Evolutionary conservation across 1,284 basidiomycete genomes (phyloP), one percentile per base, ranked within the genome.

Genomic region (Ceratobasidium papillatum): DNA sequence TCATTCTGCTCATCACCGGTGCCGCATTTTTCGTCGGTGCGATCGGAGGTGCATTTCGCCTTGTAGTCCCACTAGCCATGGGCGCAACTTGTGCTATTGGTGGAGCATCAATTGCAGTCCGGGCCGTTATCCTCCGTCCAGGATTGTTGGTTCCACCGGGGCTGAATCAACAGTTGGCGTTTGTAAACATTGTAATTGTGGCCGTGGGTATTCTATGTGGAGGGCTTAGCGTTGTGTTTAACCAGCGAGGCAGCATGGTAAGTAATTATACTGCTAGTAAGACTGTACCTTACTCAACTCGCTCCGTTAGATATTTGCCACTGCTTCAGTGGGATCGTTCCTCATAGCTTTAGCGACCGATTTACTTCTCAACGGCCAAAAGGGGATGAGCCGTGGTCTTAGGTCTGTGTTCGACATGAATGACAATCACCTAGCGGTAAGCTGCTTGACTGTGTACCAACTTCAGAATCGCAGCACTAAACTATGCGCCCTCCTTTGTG

Each of bases 351-450:
- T 72, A 19, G n/a, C 69, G 30, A 22, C 49, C 25, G 69, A 72
- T 30, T 27, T 72, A 25, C 58, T 72, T 30, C 25, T 62, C 19
- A 72, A 72, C 45, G 69, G 69, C 43, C 69, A 72, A 45, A 38
- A 49, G 12, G 69, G 69, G 30, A 72, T 72, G 69, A 72, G 69
- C n/a, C 41, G 69, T 8, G 69, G 69, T 22, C 58, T 72, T 11
- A 61, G 69, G 41, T 72, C 58, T 25, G 34, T 72, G 36, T 72
- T 72, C n/a, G 69, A 72, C 27, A 72, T 61, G 69, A 72, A 72
- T 22, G 56, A 47, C 30, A 72, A 72, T 41, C 69, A 72, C n/a
- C 14, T 72, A 38, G 69, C 69, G 56, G 69, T 72, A 34, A 49
- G 69, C 30, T 19, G 22, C 30, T 27, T 19, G 25, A 14, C 41